These are phyloP conservation scores for Aspergillus fijiensis DNA, from an alignment of 2,329 filamentous ascomycete species.

Conservation along the genomic window DNA sequence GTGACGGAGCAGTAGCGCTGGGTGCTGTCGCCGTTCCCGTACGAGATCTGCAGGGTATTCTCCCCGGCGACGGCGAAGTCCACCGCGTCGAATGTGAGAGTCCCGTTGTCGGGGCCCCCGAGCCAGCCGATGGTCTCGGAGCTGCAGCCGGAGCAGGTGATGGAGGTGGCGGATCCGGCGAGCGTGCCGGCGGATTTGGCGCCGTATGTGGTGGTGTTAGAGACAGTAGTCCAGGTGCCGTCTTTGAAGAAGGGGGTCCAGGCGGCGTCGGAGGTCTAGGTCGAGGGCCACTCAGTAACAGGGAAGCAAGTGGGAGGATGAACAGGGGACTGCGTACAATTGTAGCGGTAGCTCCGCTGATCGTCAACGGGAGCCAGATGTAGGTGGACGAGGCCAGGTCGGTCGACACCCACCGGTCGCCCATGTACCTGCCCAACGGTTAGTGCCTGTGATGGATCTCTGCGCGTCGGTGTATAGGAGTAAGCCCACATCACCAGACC, in stretches of 20 bases:
- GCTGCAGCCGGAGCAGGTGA: slow-evolving; percentile 54
- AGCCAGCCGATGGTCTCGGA: slow-evolving; percentile 54
- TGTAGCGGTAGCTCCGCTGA: slow-evolving; percentile 9
- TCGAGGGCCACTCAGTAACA: neutral
- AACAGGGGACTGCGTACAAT: neutral
- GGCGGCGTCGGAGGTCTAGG: slow-evolving; percentile 1
- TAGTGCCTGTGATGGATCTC: neutral
- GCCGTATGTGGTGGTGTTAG: neutral
- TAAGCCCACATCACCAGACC: slow-evolving; percentile 32
- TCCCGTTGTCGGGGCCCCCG: slow-evolving; percentile 51
- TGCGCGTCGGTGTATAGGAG: slow-evolving; percentile 37
- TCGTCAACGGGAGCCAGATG: slow-evolving; percentile 60
- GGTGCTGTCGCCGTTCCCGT: slow-evolving; percentile 55
- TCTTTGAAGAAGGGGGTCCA: slow-evolving; percentile 10
- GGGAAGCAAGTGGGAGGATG: accelerated
- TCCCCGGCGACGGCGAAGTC: slow-evolving; percentile 45
- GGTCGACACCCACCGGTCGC: slow-evolving; percentile 63
- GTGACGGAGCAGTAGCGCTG: slow-evolving; percentile 55
- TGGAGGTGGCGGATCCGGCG: slow-evolving; percentile 45
- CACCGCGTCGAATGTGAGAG: slow-evolving; percentile 50
- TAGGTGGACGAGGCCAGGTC: slow-evolving; percentile 63
- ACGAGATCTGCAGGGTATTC: slow-evolving; percentile 56
- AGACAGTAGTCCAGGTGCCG: slow-evolving; percentile 9
- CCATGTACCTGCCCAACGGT: slow-evolving; percentile 52
- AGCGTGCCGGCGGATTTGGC: slow-evolving; percentile 29